Percentiles rank a stretch among this genome's conserved stretches.
Conservation (phyloP, 495 filamentous ascomycete genomes). For the Penicillium soppii region DNA sequence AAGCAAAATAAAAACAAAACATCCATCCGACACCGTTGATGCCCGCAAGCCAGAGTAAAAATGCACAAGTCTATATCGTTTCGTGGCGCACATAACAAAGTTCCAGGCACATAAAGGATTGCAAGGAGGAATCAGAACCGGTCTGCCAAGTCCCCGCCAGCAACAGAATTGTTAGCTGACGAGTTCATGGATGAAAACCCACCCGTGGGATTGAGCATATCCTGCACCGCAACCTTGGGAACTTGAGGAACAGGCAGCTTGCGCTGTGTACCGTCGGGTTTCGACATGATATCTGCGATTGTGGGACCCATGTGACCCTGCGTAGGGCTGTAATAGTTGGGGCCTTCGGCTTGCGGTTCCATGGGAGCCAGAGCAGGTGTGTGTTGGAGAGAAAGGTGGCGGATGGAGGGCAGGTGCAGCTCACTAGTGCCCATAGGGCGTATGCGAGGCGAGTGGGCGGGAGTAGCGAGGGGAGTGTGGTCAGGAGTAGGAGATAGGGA, state of each 20-base stretch:
- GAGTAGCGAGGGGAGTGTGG: conserved; percentile 93
- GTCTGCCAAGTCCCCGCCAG: conserved; percentile 41
- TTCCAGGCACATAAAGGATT: conserved; percentile 17
- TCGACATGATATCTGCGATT: conserved; percentile 89
- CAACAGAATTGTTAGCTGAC: conserved; percentile 50
- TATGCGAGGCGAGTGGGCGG: conserved; percentile 90
- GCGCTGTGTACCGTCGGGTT: conserved; percentile 79
- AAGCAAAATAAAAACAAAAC: conserved; percentile 20
- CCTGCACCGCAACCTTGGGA: conserved; percentile 86
- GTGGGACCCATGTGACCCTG: conserved; percentile 62
- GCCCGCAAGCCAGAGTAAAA: conserved; percentile 31
- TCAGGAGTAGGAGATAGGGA: conserved; percentile 95
- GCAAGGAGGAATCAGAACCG: conserved; percentile 29
- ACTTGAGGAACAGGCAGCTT: conserved; percentile 92
- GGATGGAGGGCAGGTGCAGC: conserved; percentile 80
- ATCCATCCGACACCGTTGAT: conserved; percentile 34
- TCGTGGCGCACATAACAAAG: conserved; percentile 41
- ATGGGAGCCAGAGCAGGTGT: conserved; percentile 90
- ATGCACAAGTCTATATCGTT: conserved; percentile 50
- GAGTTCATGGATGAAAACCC: conserved; percentile 60
- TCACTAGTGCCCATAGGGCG: conserved; percentile 70
- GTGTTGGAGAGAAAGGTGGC: conserved; percentile 81
- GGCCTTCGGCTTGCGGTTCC: conserved; percentile 69
- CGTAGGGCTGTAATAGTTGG: conserved; percentile 57
- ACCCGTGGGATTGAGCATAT: conserved; percentile 67